These are phyloP conservation scores for Rhynchospora tenuis DNA, from an alignment of 176 grass and related monocot species.

Conservation along the genomic window DNA sequence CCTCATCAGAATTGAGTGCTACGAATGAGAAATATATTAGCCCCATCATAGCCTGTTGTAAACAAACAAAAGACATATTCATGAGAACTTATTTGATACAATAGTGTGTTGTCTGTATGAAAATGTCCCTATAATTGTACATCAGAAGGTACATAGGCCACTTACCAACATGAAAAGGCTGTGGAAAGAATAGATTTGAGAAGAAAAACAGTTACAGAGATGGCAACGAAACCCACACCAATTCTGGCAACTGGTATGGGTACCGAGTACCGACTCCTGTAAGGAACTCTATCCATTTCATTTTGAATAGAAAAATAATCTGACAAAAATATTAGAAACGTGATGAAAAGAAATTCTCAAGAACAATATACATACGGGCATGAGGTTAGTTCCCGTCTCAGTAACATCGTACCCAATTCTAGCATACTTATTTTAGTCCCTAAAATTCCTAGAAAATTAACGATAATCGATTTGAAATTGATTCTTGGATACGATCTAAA, in stretches of 20 bases:
- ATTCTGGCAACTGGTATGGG: constrained; percentile 73
- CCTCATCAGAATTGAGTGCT: constrained; percentile 62
- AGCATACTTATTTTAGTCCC: too few relatives aligned
- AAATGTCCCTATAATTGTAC: not conserved
- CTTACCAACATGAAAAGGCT: constrained; percentile 36
- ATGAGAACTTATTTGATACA: not conserved
- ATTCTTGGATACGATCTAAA: too few relatives aligned
- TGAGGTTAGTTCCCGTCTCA: constrained; percentile 53
- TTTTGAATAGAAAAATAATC: not conserved
- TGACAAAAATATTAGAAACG: not conserved
- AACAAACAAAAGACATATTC: not conserved
- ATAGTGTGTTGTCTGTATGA: not conserved
- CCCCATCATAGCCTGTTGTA: constrained; percentile 68
- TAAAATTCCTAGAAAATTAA: too few relatives aligned
- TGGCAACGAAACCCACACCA: too few relatives aligned
- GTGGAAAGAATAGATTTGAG: constrained; percentile 78
- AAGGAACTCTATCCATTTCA: constrained; percentile 4
- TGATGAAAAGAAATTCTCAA: not conserved
- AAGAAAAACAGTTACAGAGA: constrained; percentile 43
- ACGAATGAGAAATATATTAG: constrained; percentile 75
- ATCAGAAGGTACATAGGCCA: not conserved
- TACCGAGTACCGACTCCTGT: constrained; percentile 78
- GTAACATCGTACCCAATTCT: constrained; percentile 39
- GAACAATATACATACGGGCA: constrained; percentile 49
- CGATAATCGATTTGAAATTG: too few relatives aligned